Base-by-base conservation (phyloP, 805 yeast genomes). In the Suhomyces faveliae region DNA sequence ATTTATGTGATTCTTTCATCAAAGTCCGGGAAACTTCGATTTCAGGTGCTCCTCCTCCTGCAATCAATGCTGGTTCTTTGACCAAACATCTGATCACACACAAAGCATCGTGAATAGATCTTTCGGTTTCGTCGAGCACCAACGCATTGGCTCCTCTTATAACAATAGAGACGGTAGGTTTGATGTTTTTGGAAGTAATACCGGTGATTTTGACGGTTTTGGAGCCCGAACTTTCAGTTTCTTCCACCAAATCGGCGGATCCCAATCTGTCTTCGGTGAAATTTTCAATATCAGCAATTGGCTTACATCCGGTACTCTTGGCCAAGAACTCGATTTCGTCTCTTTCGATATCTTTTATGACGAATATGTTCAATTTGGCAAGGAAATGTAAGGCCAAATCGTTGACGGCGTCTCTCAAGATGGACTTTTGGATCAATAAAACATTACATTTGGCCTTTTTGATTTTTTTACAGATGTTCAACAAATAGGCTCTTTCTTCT, bases 31-130 rank as follows among this genome's bases (percentile, higher is more conserved):
- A 82, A 6, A 89, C 84, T 73, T 91, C 97, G 55, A 90, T 83
- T 70, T 90, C 97, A 40, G 98, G 96, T 5, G 99, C 98, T 60
- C 98, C 99, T 54, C 99, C 99, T 59, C 99, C 99, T 11, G 98
- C 97, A 71, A 94, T 90, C 63, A 87, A 74, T 1, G 91, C 96
- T 62, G 80, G 85, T 65, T 88, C 89, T 63, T 89, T 89, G 22
- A 90, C 96, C 47, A 89, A 75, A 70, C 96, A 87, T 65, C 96
- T 74, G 53, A 86, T 77, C 47, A 92, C 99, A 78, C 99, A 94
- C 49, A 94, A 78, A 0, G 99, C 98, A 69, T 94, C 99, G 62
- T 94, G 99, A 54, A 94, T 74, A 3, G 98, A 91, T 71, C 99
- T 85, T 66, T 94, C 99, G 33, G 98, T 84, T 73, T 94, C 99